Evolutionary conservation across 495 filamentous ascomycete genomes (phyloP), one percentile per base, ranked within the genome.

Genomic region (Penicillium egyptiacum): DNA sequence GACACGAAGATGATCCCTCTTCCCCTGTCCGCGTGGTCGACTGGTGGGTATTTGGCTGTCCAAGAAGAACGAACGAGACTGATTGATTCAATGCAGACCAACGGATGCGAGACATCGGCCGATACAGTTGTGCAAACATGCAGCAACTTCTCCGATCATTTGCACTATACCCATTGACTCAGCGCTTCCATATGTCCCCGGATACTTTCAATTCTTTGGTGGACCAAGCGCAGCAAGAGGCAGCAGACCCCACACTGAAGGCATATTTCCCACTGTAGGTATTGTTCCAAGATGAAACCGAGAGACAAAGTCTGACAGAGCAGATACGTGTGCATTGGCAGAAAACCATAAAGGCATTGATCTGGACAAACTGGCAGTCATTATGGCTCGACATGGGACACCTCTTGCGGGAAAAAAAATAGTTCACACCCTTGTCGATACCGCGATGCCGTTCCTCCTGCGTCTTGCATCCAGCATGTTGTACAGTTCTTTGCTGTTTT

Each of bases 261-360:
- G 83, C 88, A 54, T 92, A 92, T 68, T 90, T 91, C 57, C 88
- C 87, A 41, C 68, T 91, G 85, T 91, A 68, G 73, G 87, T 80
- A 7, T 35, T 23, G 46, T 11, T 12, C 42, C 11, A 17, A 50
- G 9, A 17, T 8, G 0, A 40, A 11, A 26, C 2, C 2, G 30
- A 17, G 11, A 23, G 14, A 39, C 25, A 44, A 5, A 28, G 42
- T 23, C 69, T 71, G 55, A 70, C 65, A 23, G 25, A 31, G n/a
- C 59, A 83, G 80, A 60, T 82, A 84, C 64, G 75, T 85, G 55
- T 83, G 81, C 65, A 83, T 85, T 57, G 82, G 81, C 23, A 74
- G 75, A 63, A 85, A 85, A 58, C 74, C 78, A 35, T 42, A 25
- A 57, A 59, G 54, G 19, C 59, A 37, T 23, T 22, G 23, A 47